Evolutionary conservation across 257 asterid genomes (phyloP).

Genomic region (Verbena officinalis): DNA sequence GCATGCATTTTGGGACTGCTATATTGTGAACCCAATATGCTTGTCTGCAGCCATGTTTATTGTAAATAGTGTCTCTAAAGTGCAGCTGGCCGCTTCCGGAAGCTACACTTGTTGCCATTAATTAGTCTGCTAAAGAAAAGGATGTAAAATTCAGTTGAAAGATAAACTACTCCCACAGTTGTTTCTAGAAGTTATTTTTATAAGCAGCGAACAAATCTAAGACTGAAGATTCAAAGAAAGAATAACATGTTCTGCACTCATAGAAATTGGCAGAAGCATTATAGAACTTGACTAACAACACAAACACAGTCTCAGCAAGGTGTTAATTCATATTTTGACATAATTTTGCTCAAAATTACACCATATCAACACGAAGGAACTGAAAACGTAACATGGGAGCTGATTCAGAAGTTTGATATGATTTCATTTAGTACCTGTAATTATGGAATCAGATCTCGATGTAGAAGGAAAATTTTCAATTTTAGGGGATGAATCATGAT

Average conservation of each 20-base stretch:
- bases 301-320: background rate
- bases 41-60: constrained; percentile 49
- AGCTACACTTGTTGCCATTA: constrained; percentile 75
- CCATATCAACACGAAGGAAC: background rate
- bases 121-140: constrained; percentile 34
- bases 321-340: constrained; percentile 5
- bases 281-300: constrained; percentile 12
- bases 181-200: background rate
- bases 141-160: background rate
- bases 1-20: constrained; percentile 46
- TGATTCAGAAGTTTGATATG: background rate
- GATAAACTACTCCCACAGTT: background rate
- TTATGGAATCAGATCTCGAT: constrained; percentile 15
- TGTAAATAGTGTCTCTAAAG: constrained; percentile 43
- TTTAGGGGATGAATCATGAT: background rate
- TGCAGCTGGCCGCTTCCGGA: constrained; percentile 55
- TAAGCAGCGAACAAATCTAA: background rate
- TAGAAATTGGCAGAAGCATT: background rate
- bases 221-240: no score
- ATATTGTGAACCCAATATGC: constrained; percentile 42
- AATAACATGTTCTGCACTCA: no score
- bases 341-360: constrained; percentile 10
- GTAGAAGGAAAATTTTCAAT: background rate
- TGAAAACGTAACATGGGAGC: background rate
- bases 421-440: background rate